These are phyloP conservation scores for Ilyonectria robusta DNA, from an alignment of 2,329 filamentous ascomycete genomes.

Conservation along the genomic window DNA sequence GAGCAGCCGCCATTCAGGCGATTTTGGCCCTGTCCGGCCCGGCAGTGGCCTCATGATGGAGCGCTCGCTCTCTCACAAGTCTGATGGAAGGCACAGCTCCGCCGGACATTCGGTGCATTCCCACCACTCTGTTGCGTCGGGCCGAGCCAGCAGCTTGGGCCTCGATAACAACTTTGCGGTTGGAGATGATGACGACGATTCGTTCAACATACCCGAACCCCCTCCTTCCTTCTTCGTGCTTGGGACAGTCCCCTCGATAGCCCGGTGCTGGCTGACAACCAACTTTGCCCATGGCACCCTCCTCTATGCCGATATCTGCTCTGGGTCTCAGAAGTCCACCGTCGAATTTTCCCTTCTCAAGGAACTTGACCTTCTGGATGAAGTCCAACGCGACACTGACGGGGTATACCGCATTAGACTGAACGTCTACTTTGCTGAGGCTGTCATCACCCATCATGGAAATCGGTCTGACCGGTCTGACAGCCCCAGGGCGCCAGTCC, in stretches of 20 bases:
- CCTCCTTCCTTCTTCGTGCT: constrained; percentile 89
- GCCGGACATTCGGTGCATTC: constrained; percentile 84
- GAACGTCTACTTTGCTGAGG: constrained; percentile 91
- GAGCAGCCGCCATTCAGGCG: constrained; percentile 84
- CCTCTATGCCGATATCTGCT: constrained; percentile 92
- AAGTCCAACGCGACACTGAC: constrained; percentile 76
- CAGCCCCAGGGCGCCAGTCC: constrained; percentile 79
- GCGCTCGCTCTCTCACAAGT: constrained; percentile 93
- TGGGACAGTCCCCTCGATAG: constrained; percentile 91
- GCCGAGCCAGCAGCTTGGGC: constrained; percentile 89
- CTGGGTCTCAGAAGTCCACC: constrained; percentile 90
- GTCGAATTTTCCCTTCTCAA: constrained; percentile 82
- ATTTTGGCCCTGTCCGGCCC: constrained; percentile 83
- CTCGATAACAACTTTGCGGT: constrained; percentile 79
- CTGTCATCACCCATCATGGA: constrained; percentile 82
- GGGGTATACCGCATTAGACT: constrained; percentile 80
- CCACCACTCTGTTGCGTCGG: constrained; percentile 79
- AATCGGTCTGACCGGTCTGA: constrained; percentile 77
- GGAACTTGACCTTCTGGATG: constrained; percentile 78
- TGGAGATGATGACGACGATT: constrained; percentile 76
- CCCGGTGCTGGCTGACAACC: constrained; percentile 94
- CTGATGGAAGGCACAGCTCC: constrained; percentile 94
- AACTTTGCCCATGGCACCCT: constrained; percentile 92
- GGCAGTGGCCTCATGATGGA: constrained; percentile 91
- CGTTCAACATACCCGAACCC: constrained; percentile 79